A percentile compares a stretch with the other conserved stretches of the same genome.
These are phyloP conservation scores for Radiomyces spectabilis DNA, from an alignment of 192 early-diverging fungal species.

Conservation along the genomic window DNA sequence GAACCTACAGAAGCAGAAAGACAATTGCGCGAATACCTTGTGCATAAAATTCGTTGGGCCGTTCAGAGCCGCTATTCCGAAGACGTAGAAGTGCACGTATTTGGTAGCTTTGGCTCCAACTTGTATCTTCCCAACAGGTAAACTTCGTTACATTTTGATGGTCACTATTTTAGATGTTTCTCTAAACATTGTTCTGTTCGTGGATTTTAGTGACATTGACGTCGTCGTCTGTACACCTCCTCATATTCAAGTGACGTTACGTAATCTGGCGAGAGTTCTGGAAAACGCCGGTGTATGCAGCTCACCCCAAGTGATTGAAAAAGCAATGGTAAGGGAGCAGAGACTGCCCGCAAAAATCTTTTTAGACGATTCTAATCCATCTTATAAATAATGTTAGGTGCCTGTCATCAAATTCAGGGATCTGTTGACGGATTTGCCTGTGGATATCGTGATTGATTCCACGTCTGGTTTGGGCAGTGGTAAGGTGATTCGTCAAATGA, in stretches of 20 bases:
- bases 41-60: slow-evolving; percentile 50
- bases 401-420: slow-evolving; percentile 91
- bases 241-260: too few species aligned
- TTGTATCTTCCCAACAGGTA: slow-evolving; percentile 86
- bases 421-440: slow-evolving; percentile 55
- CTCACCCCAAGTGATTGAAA: slow-evolving; percentile 49
- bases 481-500: slow-evolving; percentile 43
- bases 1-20: slow-evolving; percentile 79
- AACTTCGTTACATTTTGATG: background rate
- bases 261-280: slow-evolving; percentile 41
- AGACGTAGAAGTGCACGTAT: slow-evolving; percentile 49
- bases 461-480: slow-evolving; percentile 58
- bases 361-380: background rate
- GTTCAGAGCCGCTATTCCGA: slow-evolving; percentile 40
- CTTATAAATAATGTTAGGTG: slow-evolving; percentile 37
- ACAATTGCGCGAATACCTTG: slow-evolving; percentile 60
- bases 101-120: slow-evolving; percentile 86
- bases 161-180: slow-evolving; percentile 1
- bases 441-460: slow-evolving; percentile 85
- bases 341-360: background rate
- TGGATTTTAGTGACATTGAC: slow-evolving; percentile 2
- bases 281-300: slow-evolving; percentile 30
- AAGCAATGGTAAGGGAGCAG: slow-evolving; percentile 41
- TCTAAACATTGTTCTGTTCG: slow-evolving; percentile 38
- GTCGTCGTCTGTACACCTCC: slow-evolving; percentile 29